Evolutionary conservation across 2,329 filamentous ascomycete species (phyloP), one percentile per base, ranked within the genome.

Genomic region (Scortechinia acanthostroma): DNA sequence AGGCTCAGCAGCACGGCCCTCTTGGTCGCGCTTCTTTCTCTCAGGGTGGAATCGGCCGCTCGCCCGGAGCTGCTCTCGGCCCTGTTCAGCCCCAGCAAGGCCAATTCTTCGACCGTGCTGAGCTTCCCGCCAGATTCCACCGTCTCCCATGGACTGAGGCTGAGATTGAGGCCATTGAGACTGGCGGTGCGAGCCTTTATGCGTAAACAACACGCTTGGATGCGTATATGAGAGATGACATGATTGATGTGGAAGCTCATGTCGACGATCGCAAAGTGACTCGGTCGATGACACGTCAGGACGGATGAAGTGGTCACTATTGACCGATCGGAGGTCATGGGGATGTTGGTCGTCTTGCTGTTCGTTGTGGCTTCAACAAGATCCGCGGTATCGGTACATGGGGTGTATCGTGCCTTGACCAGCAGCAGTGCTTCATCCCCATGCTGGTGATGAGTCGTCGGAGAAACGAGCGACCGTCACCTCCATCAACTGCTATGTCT

Each of bases 101-200:
- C 54, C 71, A 40, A 63, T 89, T 76, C 65, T 96, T 95, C 61
- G 93, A 97, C 65, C 81, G 90, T 55, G 87, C 80, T 54, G 87
- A 98, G 68, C 81, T 98, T 20, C 91, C 93, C 16, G 62, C 73
- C 50, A 80, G 91, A 56, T 98, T 96, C 77, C 80, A 83, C 58
- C 78, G 89, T 52, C 70, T 78, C 43, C 76, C 80, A 13, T 86
- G 91, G 68, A 83, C 78, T 28, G 66, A 83, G 54, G 82, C 83
- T 37, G 93, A 98, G 77, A 98, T 98, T 49, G 93, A 97, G 65
- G 91, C 90, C 19, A 78, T 98, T 58, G 90, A 96, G 78, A 93
- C 88, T 46, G 93, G 91, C 46, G 93, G 93, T 47, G 93, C 91
- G 23, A 85, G 77, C 57, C 56, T 80, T 52, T 74, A 71, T 54